phyloP scores from a whole-genome alignment of 345 rosid species.

The Melaleuca quinquenervia region DNA sequence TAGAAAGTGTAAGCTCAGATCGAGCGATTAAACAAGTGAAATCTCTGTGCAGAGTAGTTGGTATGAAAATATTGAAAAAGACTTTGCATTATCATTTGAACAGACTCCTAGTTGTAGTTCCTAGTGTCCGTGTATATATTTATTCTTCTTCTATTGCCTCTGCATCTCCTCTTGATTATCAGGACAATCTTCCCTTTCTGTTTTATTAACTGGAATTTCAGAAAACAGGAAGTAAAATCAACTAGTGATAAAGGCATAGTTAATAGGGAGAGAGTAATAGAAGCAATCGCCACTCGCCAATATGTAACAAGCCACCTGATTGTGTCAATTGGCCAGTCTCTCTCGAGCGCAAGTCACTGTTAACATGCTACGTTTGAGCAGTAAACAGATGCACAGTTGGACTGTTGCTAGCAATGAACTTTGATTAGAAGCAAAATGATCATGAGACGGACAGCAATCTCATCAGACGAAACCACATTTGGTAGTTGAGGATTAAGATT shows the following conservation, averaged over 20 bases:
- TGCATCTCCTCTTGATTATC: neutral
- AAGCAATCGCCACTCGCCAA: neutral
- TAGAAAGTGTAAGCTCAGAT: neutral
- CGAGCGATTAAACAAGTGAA: neutral
- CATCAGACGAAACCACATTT: neutral
- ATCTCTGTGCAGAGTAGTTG: neutral
- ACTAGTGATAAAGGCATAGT: neutral
- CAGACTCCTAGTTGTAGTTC: neutral
- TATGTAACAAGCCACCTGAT: neutral
- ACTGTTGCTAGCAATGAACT: neutral
- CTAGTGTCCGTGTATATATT: neutral
- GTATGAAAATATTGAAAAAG: neutral
- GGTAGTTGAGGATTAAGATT: neutral
- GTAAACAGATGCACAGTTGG: neutral
- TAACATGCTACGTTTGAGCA: neutral
- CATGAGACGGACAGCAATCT: neutral
- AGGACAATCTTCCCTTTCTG: neutral
- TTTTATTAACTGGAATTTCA: neutral
- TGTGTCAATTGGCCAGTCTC: neutral
- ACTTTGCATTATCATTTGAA: neutral
- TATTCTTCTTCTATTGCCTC: neutral
- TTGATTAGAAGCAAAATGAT: conserved; percentile 2
- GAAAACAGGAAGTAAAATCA: neutral
- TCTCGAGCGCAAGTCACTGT: neutral
- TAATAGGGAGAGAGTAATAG: neutral